These are phyloP conservation scores for Gnomoniopsis sp. DNA, from an alignment of 2,329 filamentous ascomycete species.

Conservation along the genomic window DNA sequence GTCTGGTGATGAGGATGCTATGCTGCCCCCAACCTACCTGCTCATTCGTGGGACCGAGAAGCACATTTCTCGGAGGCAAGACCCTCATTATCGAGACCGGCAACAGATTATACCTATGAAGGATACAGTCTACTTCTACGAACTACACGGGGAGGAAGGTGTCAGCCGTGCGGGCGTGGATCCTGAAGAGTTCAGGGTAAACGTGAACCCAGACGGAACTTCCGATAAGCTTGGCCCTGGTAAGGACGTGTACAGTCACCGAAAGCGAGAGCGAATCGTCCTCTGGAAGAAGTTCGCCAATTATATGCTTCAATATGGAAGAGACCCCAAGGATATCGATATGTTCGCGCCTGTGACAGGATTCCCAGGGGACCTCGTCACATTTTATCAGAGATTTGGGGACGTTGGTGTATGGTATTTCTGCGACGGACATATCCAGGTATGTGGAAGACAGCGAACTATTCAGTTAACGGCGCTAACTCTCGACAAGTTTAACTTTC, in stretches of 20 bases:
- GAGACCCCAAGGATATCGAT: conserved; percentile 15
- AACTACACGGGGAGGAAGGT: conserved; percentile 64
- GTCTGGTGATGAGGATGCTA: conserved; percentile 45
- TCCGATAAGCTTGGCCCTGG: conserved; percentile 60
- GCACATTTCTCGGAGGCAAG: conserved; percentile 62
- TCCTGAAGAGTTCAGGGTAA: conserved; percentile 57
- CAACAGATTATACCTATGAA: conserved; percentile 63
- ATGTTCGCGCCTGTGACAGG: conserved; percentile 32
- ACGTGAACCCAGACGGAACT: conserved; percentile 54
- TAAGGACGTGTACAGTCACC: conserved; percentile 61
- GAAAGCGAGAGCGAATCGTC: conserved; percentile 63
- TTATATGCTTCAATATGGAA: conserved; percentile 55
- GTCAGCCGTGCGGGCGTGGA: conserved; percentile 62
- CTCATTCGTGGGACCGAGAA: conserved; percentile 68
- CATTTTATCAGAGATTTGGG: conserved; percentile 78
- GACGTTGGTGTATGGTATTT: conserved; percentile 82
- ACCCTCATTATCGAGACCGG: conserved; percentile 52
- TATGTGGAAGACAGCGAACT: conserved; percentile 33
- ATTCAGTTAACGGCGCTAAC: neutral
- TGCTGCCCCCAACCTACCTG: conserved; percentile 67
- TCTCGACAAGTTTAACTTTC: conserved; percentile 69
- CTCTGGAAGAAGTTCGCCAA: conserved; percentile 73
- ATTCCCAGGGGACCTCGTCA: conserved; percentile 59
- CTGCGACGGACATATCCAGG: conserved; percentile 73
- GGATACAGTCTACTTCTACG: conserved; percentile 68